Evolutionary conservation across 108 stramenopile species (phyloP), one percentile per base, ranked within the genome.

Genomic region (Cyclotella choctawhatcheeana): DNA sequence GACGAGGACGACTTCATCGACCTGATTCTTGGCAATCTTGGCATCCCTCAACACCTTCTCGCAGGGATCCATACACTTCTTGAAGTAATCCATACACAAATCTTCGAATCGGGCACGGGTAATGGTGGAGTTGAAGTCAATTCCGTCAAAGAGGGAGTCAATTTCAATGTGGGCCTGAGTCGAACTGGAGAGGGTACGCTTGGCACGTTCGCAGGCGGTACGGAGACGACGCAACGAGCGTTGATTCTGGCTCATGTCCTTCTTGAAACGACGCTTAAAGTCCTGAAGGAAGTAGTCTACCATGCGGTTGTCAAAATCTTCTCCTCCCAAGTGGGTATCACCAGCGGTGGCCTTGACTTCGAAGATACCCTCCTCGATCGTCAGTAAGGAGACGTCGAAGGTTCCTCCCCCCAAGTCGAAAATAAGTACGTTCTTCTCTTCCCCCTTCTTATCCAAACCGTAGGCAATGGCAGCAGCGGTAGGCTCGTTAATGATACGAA

Each of bases 401-500:
- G 98, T 99, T 69, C 98, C 98, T 33, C 98, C 98, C 35, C 98
- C 98, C 40, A 99, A 85, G 71, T 99, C 99, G 87, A 97, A 99
- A 84, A 99, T 98, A 76, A 99, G 94, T 21, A 99, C 98, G 74
- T 98, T 98, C 82, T 92, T 91, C 85, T 99, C 98, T 47, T 90
- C 94, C 47, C 94, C 96, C 88, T 95, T 98, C 92, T 95, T 93
- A 88, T 93, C 92, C 3, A 93, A 63, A 47, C 98, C 98, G 85
- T 97, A 99, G 65, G 99, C 99, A 81, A 99, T 99, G 61, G 99
- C 99, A 31, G 99, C 99, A 48, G 99, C 99, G 58, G 99, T 99
- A 52, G 99, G 99, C 86, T 99, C 99, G 89, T 99, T 99, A 87
- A 99, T 99, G 84, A 99, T 99, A 81, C 99, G 99, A 77, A 98